Evolutionary conservation across 1,284 basidiomycete species (phyloP), one percentile per base, ranked within the genome.

Genomic region (Flammula alnicola): DNA sequence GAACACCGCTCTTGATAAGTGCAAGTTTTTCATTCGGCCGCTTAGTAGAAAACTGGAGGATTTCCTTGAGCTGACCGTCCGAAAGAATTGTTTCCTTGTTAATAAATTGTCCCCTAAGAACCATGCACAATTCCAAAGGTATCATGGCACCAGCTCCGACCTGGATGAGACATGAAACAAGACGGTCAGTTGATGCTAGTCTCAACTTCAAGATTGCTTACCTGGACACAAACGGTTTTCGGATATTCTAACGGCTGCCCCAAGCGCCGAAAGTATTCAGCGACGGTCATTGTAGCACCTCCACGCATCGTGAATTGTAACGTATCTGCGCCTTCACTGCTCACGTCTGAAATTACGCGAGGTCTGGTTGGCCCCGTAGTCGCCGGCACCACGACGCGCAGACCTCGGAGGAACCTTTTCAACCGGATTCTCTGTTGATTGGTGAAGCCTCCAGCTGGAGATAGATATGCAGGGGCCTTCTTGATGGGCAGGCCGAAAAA

Each of bases 31-130:
- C 80, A 0, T 58, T 46, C 0, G 87, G 86, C 40, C 63, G 77
- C 70, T 83, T 84, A 0, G 85, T 88, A 0, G 88, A 79, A 56
- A 91, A 91, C 0, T 78, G 74, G 0, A 89, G 70, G 3, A 89
- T 78, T 3, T 77, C 73, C 46, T 76, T 80, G 0, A 83, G 83
- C 58, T 83, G 79, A 46, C 86, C 79, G 0, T 80, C 72, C 0
- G 87, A 84, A 0, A 90, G 71, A 17, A 23, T 27, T 1, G 31
- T 20, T 48, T 85, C 81, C 58, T 84, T 86, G 19, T 80, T 74
- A 75, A 88, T 80, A 41, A 89, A 81, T 57, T 91, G 88, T 0
- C 88, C 88, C 0, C 74, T 64, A 0, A 76, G 74, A 4, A 91
- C 84, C 0, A 61, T 66, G 57, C 86, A 89, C 1, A 83, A 62